phyloP scores from a whole-genome alignment of 2,329 filamentous ascomycete species.

The Ophiostoma fasciatum region DNA sequence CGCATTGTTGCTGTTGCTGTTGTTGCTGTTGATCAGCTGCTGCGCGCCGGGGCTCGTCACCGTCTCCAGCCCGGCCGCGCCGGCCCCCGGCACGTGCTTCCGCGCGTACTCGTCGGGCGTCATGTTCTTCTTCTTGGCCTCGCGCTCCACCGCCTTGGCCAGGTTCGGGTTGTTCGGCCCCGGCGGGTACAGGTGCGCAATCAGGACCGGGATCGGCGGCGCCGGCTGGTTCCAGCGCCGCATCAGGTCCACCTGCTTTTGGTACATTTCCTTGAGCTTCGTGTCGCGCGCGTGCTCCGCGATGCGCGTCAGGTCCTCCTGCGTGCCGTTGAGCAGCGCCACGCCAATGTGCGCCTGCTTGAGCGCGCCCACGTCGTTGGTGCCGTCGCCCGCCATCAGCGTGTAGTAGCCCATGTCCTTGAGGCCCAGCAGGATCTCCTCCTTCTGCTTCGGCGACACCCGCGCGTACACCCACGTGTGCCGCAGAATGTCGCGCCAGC shows the following conservation, averaged over 20 bases:
- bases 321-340: slow-evolving; percentile 85
- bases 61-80: slow-evolving; percentile 38
- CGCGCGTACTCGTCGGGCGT: slow-evolving; percentile 42
- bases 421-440: slow-evolving; percentile 90
- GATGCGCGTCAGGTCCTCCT: slow-evolving; percentile 80
- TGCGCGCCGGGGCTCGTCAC: slow-evolving; percentile 53
- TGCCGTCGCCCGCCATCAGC: slow-evolving; percentile 96
- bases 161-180: slow-evolving; percentile 89
- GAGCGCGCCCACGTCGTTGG: slow-evolving; percentile 91
- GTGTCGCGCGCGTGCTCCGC: slow-evolving; percentile 86
- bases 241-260: slow-evolving; percentile 90
- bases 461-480: slow-evolving; percentile 96
- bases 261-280: slow-evolving; percentile 97
- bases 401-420: slow-evolving; percentile 97
- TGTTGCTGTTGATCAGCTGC: slow-evolving; percentile 31
- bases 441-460: slow-evolving; percentile 97
- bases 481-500: slow-evolving; percentile 63
- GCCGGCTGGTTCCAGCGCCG: slow-evolving; percentile 83
- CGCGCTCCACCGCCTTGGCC: slow-evolving; percentile 76
- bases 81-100: slow-evolving; percentile 26
- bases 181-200: slow-evolving; percentile 88
- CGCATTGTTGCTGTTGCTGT: slow-evolving; percentile 27
- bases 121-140: slow-evolving; percentile 65
- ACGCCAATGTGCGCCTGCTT: slow-evolving; percentile 98
- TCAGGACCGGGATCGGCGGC: slow-evolving; percentile 82